Evolutionary conservation across 2,329 filamentous ascomycete species (phyloP), one percentile per base, ranked within the genome.

Genomic region (Monilinia fructicola): DNA sequence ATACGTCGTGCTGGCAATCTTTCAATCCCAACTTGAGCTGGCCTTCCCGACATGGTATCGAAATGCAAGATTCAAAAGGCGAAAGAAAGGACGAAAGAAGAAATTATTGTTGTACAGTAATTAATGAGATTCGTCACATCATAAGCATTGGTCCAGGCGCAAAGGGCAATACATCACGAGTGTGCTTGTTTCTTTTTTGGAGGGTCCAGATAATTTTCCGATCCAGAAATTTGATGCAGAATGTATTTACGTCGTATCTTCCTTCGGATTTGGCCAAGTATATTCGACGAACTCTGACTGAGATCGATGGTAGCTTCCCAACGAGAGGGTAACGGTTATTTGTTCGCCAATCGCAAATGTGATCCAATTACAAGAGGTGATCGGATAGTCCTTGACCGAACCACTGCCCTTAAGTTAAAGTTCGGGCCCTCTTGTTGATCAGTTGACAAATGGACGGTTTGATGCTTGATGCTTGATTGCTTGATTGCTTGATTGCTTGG

Each of bases 21-120:
- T 71, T 77, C 75, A 60, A 77, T 76, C 60, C 74, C 75, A 68
- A 77, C 75, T 70, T 76, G 74, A 54, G 75, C 44, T 16, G 59
- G 74, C 65, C 74, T 70, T 62, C 60, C 70, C 62, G 74, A 74
- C 74, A 76, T 76, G 67, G 67, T 72, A 69, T 40, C 42, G 60
- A 64, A 66, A 67, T 16, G 54, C 28, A 46, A 60, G 44, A n/a
- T 50, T 31, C 54, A 54, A 31, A 31, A 42, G 42, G 12, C 40
- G 40, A 55, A 60, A 35, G 58, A 42, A 63, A 6, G 64, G 65
- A 26, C 35, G 31, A 60, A 40, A 60, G 52, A 62, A 67, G 54
- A 54, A 52, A 54, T 55, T 67, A 64, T 66, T 67, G 62, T 56
- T 52, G 48, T 68, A 64, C 59, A 70, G 50, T 31, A 71, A 68